These are phyloP conservation scores for Phenoliferia sp. DNA, from an alignment of 1,284 basidiomycete genomes.

Conservation along the genomic window DNA sequence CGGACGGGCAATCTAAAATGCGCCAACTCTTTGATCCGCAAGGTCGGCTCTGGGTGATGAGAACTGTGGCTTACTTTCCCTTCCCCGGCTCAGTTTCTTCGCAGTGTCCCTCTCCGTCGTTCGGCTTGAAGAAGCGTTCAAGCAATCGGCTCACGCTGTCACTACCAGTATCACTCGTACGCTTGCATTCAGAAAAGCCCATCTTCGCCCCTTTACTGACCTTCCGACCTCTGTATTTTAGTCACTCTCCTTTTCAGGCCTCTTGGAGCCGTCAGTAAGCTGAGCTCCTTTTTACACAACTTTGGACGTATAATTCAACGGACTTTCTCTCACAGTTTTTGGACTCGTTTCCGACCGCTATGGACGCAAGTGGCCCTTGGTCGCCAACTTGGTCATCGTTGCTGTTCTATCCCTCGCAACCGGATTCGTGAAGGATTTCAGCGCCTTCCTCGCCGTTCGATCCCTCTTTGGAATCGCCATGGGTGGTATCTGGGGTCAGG, in stretches of 20 bases:
- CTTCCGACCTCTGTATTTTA: slow-evolving; percentile 76
- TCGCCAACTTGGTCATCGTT: slow-evolving; percentile 54
- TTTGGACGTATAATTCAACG: neutral
- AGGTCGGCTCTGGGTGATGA: neutral
- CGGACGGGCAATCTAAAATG: neutral
- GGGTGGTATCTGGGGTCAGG: slow-evolving; percentile 49
- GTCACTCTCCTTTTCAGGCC: slow-evolving; percentile 88
- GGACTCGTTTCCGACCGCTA: slow-evolving; percentile 39
- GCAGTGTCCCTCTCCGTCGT: slow-evolving; percentile 68
- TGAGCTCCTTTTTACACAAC: neutral
- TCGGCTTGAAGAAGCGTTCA: slow-evolving; percentile 49
- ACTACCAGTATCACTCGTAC: slow-evolving; percentile 19
- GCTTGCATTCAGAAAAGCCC: neutral
- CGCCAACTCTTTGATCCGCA: neutral
- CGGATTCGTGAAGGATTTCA: slow-evolving; percentile 49
- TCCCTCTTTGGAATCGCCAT: slow-evolving; percentile 42
- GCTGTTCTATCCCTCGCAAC: slow-evolving; percentile 58
- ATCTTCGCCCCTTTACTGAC: slow-evolving; percentile 61
- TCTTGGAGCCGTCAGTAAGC: slow-evolving; percentile 62
- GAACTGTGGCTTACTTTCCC: neutral
- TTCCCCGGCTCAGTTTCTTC: slow-evolving; percentile 59
- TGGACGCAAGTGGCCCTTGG: slow-evolving; percentile 68
- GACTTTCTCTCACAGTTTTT: slow-evolving; percentile 51
- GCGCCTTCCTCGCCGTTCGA: slow-evolving; percentile 47
- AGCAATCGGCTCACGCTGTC: slow-evolving; percentile 19